Evolutionary conservation across 225 moss, liverwort and hornwort genomes (phyloP).

Genomic region (Thuidium tamariscinum): DNA sequence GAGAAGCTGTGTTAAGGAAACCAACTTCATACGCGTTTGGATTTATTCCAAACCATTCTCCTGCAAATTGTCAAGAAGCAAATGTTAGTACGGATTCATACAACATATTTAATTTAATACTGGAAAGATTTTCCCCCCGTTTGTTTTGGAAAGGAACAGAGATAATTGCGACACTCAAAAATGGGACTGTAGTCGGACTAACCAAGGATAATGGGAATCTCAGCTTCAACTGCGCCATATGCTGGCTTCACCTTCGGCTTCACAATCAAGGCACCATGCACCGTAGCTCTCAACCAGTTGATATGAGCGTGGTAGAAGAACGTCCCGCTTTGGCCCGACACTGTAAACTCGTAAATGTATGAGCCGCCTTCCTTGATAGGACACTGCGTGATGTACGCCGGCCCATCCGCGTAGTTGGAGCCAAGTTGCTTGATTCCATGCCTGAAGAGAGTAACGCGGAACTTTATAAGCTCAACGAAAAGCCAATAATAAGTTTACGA

Average conservation of each 20-base stretch:
- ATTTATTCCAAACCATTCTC: conserved; percentile 57
- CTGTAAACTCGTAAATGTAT: conserved; percentile 10
- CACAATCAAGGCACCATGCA: conserved; percentile 39
- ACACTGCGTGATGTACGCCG: conserved; percentile 40
- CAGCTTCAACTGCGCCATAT: not conserved
- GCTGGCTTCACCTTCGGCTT: not conserved
- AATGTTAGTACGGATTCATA: not conserved
- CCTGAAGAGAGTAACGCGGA: not conserved
- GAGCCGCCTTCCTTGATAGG: conserved; percentile 14
- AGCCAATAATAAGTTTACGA: not conserved
- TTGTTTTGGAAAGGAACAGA: not conserved
- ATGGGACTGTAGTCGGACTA: not conserved
- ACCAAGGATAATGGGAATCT: conserved; percentile 19
- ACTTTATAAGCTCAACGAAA: not conserved
- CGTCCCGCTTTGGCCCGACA: conserved; percentile 15
- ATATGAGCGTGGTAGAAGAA: conserved; percentile 41
- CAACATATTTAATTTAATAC: too few species aligned
- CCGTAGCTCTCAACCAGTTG: conserved; percentile 30
- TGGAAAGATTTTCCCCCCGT: too few species aligned
- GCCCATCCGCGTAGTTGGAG: conserved; percentile 36
- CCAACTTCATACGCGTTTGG: conserved; percentile 20
- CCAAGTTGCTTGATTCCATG: conserved; percentile 25
- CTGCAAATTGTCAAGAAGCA: not conserved
- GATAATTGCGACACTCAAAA: not conserved
- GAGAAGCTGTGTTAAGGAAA: not conserved